Conservation (phyloP, 768 basidiomycete species). For the Sarcodon sp. region DNA sequence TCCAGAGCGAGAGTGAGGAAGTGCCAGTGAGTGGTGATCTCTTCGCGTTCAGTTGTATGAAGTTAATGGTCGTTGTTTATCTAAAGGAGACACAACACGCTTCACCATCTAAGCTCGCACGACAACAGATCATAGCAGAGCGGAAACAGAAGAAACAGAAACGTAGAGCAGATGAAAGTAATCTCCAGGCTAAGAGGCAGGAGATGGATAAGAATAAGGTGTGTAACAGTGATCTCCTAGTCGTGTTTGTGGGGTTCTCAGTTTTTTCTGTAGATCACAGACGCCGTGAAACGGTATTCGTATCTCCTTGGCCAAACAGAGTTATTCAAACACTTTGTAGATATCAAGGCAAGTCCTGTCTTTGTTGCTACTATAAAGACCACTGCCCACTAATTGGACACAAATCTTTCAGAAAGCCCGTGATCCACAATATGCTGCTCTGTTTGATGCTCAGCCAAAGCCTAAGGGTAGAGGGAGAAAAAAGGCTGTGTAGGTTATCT, state of each 20-base stretch:
- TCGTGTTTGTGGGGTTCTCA: background rate
- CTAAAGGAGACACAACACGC: constrained; percentile 24
- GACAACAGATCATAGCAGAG: constrained; percentile 24
- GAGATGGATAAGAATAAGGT: constrained; percentile 89
- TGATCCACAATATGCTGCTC: constrained; percentile 85
- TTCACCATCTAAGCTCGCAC: constrained; percentile 16
- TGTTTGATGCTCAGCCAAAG: constrained; percentile 80
- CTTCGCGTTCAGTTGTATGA: constrained; percentile 14
- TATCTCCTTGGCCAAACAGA: constrained; percentile 98
- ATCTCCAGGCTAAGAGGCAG: constrained; percentile 57
- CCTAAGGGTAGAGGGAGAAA: constrained; percentile 78
- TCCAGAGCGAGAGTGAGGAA: constrained; percentile 35
- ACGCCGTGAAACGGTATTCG: constrained; percentile 92
- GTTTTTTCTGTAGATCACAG: constrained; percentile 47
- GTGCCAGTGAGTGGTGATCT: constrained; percentile 7
- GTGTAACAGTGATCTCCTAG: constrained; percentile 1
- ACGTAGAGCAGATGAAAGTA: constrained; percentile 57
- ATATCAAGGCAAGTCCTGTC: constrained; percentile 62
- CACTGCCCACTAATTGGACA: background rate
- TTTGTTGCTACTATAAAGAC: background rate
- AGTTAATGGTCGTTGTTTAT: constrained; percentile 16
- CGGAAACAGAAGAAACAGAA: constrained; percentile 33
- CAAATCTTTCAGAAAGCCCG: constrained; percentile 51
- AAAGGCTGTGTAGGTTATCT: constrained; percentile 54
- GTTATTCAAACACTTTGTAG: constrained; percentile 95